phyloP scores from a whole-genome alignment of 2,329 filamentous ascomycete genomes.

The Fusarium devonianum region DNA sequence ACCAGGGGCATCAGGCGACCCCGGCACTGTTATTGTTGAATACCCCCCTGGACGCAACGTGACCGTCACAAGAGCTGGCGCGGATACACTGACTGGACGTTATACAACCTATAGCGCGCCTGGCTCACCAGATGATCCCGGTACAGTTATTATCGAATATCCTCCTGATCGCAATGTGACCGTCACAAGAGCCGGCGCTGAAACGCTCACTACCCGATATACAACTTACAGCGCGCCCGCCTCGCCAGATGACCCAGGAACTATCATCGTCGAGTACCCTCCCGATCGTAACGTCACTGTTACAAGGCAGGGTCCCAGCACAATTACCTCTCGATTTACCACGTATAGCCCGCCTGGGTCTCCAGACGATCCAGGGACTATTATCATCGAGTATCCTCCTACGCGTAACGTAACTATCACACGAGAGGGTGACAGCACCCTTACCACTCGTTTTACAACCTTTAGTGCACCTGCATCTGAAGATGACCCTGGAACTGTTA shows the following conservation, averaged over 20 bases:
- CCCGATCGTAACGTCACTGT: neutral
- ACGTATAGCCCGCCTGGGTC: neutral
- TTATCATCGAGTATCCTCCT: neutral
- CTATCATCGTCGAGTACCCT: neutral
- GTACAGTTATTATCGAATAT: constrained; percentile 11
- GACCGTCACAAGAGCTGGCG: constrained; percentile 13
- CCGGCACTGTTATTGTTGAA: constrained; percentile 21
- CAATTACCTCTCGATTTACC: neutral
- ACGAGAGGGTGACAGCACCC: neutral
- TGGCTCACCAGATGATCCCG: neutral
- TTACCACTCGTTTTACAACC: neutral
- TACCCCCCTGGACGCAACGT: constrained; percentile 16
- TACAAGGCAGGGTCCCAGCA: neutral
- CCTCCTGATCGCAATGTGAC: constrained; percentile 22
- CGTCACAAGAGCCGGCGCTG: neutral
- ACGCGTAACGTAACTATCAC: neutral
- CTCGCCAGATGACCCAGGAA: neutral
- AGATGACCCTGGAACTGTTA: constrained; percentile 1
- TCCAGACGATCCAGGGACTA: neutral
- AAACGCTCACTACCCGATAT: neutral
- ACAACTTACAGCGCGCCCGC: neutral
- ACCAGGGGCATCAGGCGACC: constrained; percentile 15
- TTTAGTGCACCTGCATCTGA: neutral
- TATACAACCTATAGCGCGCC: neutral
- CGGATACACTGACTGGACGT: neutral